Percentiles rank a stretch among this genome's conserved stretches.
Conservation (phyloP, 805 yeast species). For the Saturnispora bothae region DNA sequence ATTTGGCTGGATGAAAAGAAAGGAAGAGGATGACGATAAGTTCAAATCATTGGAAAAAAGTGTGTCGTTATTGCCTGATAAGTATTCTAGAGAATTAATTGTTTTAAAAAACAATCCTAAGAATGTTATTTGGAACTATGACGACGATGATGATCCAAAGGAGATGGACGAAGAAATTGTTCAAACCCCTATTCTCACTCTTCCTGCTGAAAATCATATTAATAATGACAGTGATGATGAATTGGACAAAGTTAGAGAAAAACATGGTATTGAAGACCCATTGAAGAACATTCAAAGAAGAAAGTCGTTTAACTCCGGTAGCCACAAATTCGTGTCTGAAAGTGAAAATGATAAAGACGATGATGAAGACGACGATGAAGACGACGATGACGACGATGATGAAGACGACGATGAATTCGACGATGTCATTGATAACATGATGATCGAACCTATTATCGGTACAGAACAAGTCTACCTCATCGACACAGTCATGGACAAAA, state of each 20-base stretch:
- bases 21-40: conserved; percentile 23
- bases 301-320: conserved; percentile 2
- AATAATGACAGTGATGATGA: conserved; percentile 10
- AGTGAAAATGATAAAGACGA: conserved; percentile 9
- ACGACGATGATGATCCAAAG: conserved; percentile 27
- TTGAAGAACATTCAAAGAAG: conserved; percentile 5
- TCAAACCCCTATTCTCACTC: neutral
- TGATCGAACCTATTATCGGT: conserved; percentile 40
- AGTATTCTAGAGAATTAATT: conserved; percentile 26
- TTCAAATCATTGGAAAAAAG: conserved; percentile 24
- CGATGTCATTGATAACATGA: conserved; percentile 30
- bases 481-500: conserved; percentile 36
- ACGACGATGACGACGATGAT: conserved; percentile 21
- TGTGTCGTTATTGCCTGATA: conserved; percentile 28
- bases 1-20: conserved; percentile 26
- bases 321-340: neutral
- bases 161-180: conserved; percentile 7
- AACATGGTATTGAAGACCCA: conserved; percentile 7
- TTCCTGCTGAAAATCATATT: conserved; percentile 3
- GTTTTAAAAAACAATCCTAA: conserved; percentile 28
- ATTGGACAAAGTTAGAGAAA: conserved; percentile 7
- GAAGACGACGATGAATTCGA: conserved; percentile 27
- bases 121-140: conserved; percentile 30
- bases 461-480: conserved; percentile 38
- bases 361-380: conserved; percentile 10